Base-by-base conservation (phyloP, 768 basidiomycete species). In the Naganishia randhawae region DNA sequence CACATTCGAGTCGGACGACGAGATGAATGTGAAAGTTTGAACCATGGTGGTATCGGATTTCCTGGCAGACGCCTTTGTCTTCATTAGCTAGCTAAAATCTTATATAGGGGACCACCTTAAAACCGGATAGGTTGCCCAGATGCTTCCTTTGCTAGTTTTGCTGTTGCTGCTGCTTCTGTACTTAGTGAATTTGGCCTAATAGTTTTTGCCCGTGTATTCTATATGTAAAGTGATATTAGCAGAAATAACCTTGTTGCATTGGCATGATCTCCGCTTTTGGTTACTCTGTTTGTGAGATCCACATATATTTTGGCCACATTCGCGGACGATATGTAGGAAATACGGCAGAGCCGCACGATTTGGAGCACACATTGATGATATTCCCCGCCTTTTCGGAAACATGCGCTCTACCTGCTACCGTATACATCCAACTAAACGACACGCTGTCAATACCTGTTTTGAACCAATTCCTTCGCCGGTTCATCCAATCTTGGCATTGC, bases 181-280 rank as follows among this genome's bases (percentile, higher is more conserved):
- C 13, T n/a, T 22, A 48, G n/a, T 48, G 19, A 48, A 48, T 48
- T n/a, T 48, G 25, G n/a, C n/a, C 45, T 48, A 48, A n/a, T 22
- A n/a, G n/a, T 4, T 48, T 3, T 48, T 22, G 19, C 7, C 7
- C 25, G 45, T 22, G 25, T 48, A 22, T 48, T n/a, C 45, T 48
- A 48, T 48, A 22, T 48, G 25, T 13, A n/a, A 48, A 17, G 7
- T 48, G 45, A 22, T 22, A 48, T 48, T 48, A 48, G 86, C 85
- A 0, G 83, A 86, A 81, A 93, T 90, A 82, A 97, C 96, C 80
- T 89, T 93, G 81, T 87, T 86, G 67, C 45, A 48, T 48, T 42
- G n/a, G n/a, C n/a, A n/a, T 48, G 45, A 48, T 48, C 45, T 48
- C 13, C 3, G 14, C 3, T 22, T n/a, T 48, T 48, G 6, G 45